A percentile compares a stretch with the other conserved stretches of the same genome.
Evolutionary conservation across 2,329 filamentous ascomycete species (phyloP).

Genomic region (Colletotrichum echinochloae): DNA sequence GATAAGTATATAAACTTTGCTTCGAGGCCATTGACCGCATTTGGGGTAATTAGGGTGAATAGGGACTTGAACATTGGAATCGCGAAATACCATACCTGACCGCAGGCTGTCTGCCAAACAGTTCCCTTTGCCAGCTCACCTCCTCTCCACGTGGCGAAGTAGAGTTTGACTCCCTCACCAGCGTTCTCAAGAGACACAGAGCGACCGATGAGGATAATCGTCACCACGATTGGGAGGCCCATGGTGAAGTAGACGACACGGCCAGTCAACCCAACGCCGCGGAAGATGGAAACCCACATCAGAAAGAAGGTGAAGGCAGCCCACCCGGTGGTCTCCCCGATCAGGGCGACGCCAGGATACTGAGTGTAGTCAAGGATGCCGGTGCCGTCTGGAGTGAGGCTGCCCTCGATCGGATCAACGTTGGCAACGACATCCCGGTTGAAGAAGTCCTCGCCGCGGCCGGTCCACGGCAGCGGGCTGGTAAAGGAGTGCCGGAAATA

Average conservation of each 20-base stretch:
- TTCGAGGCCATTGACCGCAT: not conserved
- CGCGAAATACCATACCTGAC: slow-evolving; percentile 51
- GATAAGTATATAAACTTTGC: too few relatives aligned
- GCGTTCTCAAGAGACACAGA: slow-evolving; percentile 67
- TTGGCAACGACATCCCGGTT: slow-evolving; percentile 62
- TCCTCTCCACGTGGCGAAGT: slow-evolving; percentile 60
- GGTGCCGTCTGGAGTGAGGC: slow-evolving; percentile 51
- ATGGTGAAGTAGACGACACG: slow-evolving; percentile 73
- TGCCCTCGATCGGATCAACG: slow-evolving; percentile 55
- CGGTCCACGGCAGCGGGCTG: slow-evolving; percentile 66
- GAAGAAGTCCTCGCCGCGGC: slow-evolving; percentile 64
- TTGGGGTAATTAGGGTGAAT: fast-evolving
- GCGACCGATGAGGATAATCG: slow-evolving; percentile 67
- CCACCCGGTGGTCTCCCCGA: slow-evolving; percentile 70
- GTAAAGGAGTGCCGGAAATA: slow-evolving; percentile 68
- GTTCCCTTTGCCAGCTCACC: slow-evolving; percentile 61
- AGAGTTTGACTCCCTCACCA: slow-evolving; percentile 61
- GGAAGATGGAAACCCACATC: slow-evolving; percentile 70
- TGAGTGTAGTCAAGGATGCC: slow-evolving; percentile 51
- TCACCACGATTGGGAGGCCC: slow-evolving; percentile 68
- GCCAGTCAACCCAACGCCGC: slow-evolving; percentile 68
- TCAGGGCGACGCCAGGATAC: slow-evolving; percentile 60
- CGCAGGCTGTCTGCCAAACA: slow-evolving; percentile 70
- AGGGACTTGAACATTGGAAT: not conserved
- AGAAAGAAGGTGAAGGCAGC: slow-evolving; percentile 68